A percentile compares a stretch with the other conserved stretches of the same genome.
Conservation (phyloP, 139 green algal species). For the Chlorella ohadii region DNA sequence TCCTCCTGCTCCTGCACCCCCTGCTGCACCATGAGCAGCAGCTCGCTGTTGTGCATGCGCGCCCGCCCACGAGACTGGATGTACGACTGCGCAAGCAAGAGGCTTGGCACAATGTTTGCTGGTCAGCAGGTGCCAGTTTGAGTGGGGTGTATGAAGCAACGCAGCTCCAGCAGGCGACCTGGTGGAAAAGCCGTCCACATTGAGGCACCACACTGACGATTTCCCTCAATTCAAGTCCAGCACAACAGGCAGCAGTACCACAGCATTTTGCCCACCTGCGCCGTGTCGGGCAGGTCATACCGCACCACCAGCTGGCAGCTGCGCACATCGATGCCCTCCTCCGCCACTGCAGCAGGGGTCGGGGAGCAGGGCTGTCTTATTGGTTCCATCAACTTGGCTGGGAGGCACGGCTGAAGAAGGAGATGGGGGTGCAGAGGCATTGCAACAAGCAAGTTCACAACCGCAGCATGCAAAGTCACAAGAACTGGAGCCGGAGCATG, state of each 20-base stretch:
- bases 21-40: slow-evolving; percentile 39
- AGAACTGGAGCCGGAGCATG: too few relatives aligned
- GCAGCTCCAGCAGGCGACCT: not conserved
- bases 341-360: slow-evolving; percentile 33
- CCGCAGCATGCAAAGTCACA: too few relatives aligned
- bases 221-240: too few relatives aligned
- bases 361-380: not conserved
- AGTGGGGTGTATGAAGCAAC: too few relatives aligned
- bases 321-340: slow-evolving; percentile 63
- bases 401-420: not conserved
- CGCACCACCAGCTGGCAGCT: slow-evolving; percentile 62
- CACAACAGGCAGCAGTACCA: too few relatives aligned
- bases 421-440: too few relatives aligned
- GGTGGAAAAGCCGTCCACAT: not conserved
- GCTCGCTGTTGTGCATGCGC: slow-evolving; percentile 29
- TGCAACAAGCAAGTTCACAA: too few relatives aligned
- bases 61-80: slow-evolving; percentile 38
- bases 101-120: too few relatives aligned
- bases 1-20: not conserved
- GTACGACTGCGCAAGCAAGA: not conserved
- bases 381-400: too few relatives aligned
- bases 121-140: too few relatives aligned
- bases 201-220: not conserved
- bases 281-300: slow-evolving; percentile 49
- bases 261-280: slow-evolving; percentile 34